Percentiles rank a stretch among this genome's conserved stretches.
Evolutionary conservation across 2,329 filamentous ascomycete genomes (phyloP).

Genomic region (Arthroderma sp.): DNA sequence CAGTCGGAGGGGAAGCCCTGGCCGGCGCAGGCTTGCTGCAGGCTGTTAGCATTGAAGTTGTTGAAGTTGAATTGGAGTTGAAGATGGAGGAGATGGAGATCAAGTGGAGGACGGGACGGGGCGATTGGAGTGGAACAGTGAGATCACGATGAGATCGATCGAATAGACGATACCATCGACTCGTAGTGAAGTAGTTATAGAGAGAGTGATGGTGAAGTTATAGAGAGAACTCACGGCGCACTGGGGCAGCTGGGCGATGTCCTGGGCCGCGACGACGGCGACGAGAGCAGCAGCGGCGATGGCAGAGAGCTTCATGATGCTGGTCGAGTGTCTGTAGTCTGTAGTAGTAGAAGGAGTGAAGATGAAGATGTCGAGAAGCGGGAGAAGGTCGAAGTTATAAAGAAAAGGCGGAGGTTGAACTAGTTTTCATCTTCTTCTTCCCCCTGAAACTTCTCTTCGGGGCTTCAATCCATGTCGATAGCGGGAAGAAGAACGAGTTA

Average conservation of each 20-base stretch:
- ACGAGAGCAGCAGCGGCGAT: slow-evolving; percentile 45
- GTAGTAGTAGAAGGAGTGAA: neutral
- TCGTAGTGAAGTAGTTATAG: neutral
- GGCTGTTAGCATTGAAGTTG: neutral
- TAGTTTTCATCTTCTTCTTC: neutral
- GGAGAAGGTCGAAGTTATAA: neutral
- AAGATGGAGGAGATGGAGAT: too few relatives aligned
- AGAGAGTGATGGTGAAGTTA: slow-evolving; percentile 7
- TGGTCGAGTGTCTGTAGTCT: too few relatives aligned
- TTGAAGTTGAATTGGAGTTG: too few relatives aligned
- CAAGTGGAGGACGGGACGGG: too few relatives aligned
- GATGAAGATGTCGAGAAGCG: neutral
- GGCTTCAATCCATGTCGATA: too few relatives aligned
- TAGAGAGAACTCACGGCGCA: slow-evolving; percentile 42
- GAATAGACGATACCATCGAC: too few relatives aligned
- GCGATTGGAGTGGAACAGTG: too few relatives aligned
- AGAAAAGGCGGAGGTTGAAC: neutral
- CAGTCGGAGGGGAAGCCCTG: slow-evolving; percentile 31
- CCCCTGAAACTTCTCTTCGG: too few relatives aligned
- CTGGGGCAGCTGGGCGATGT: slow-evolving; percentile 34
- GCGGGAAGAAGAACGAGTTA: too few relatives aligned
- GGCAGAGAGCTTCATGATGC: slow-evolving; percentile 40
- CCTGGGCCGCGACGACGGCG: slow-evolving; percentile 37
- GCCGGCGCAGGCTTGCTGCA: slow-evolving; percentile 31
- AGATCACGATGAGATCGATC: too few relatives aligned